Conservation (phyloP, 169 alveolate species). For the Babesia divergens region DNA sequence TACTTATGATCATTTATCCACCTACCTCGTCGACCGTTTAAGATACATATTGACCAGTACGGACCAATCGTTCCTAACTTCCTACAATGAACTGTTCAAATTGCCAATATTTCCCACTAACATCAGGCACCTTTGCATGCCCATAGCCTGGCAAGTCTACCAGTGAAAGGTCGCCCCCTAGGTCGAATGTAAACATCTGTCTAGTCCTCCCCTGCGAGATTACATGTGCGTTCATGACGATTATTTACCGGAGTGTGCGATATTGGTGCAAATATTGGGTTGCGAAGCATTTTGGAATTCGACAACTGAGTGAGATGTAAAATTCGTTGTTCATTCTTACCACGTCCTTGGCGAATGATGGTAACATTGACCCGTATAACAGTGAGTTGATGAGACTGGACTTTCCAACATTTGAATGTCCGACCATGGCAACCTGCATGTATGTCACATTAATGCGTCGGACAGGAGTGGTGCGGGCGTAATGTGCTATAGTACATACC, state of each 20-base stretch:
- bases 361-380: conserved; percentile 74
- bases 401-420: conserved; percentile 91
- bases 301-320: conserved; percentile 8
- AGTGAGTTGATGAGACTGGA: conserved; percentile 88
- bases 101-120: not conserved
- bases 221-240: not conserved
- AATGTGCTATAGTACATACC: conserved; percentile 43
- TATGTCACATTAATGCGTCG: not conserved
- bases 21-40: conserved; percentile 57
- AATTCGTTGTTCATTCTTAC: conserved; percentile 9
- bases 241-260: conserved; percentile 75
- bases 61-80: conserved; percentile 73
- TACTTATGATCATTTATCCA: not conserved
- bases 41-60: conserved; percentile 69
- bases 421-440: conserved; percentile 85
- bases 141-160: conserved; percentile 89
- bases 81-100: conserved; percentile 14
- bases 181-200: conserved; percentile 80
- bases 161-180: conserved; percentile 71
- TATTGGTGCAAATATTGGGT: conserved; percentile 74
- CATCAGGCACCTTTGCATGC: conserved; percentile 74
- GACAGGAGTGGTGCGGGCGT: not conserved
- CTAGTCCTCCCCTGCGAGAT: conserved; percentile 80
- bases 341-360: conserved; percentile 57
- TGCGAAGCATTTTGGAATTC: conserved; percentile 60